phyloP scores from a whole-genome alignment of 1,284 basidiomycete species.

The Peniophora sp. region DNA sequence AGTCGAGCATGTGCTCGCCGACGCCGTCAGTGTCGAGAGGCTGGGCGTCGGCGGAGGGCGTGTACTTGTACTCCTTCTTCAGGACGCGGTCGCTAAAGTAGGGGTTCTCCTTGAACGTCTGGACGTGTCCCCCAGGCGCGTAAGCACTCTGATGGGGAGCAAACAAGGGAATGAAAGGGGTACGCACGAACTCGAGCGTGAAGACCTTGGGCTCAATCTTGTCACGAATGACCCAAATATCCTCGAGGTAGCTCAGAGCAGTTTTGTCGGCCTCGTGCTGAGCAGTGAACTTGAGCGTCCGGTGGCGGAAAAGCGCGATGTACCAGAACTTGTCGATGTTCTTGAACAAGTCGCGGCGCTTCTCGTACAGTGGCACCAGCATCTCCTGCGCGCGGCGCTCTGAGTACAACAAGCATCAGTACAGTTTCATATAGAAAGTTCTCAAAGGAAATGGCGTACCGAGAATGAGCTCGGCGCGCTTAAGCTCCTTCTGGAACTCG shows the following conservation, averaged over 20 bases:
- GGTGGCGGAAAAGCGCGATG: conserved; percentile 66
- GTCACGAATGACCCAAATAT: conserved; percentile 71
- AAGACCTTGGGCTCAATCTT: conserved; percentile 61
- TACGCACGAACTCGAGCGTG: conserved; percentile 72
- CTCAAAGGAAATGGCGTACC: conserved; percentile 37
- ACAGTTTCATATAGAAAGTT: conserved; percentile 8
- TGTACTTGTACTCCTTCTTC: conserved; percentile 73
- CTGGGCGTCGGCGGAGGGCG: conserved; percentile 45
- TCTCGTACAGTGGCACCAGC: conserved; percentile 54
- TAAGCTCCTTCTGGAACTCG: conserved; percentile 53
- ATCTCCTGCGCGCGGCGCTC: conserved; percentile 55
- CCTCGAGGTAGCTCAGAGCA: conserved; percentile 70
- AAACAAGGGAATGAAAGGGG: not conserved
- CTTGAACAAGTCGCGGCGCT: conserved; percentile 58
- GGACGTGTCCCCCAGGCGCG: conserved; percentile 1
- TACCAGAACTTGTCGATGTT: conserved; percentile 72
- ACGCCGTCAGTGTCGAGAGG: conserved; percentile 61
- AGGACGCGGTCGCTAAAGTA: conserved; percentile 68
- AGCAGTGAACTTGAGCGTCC: conserved; percentile 48
- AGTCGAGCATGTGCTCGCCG: conserved; percentile 66
- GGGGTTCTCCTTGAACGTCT: conserved; percentile 81
- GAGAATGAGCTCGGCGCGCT: conserved; percentile 58
- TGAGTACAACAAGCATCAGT: conserved; percentile 20
- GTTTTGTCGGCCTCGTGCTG: conserved; percentile 65
- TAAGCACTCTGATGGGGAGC: not conserved